Base-by-base conservation (phyloP, 2,329 filamentous ascomycete species). In the Alternaria brassicicola region DNA sequence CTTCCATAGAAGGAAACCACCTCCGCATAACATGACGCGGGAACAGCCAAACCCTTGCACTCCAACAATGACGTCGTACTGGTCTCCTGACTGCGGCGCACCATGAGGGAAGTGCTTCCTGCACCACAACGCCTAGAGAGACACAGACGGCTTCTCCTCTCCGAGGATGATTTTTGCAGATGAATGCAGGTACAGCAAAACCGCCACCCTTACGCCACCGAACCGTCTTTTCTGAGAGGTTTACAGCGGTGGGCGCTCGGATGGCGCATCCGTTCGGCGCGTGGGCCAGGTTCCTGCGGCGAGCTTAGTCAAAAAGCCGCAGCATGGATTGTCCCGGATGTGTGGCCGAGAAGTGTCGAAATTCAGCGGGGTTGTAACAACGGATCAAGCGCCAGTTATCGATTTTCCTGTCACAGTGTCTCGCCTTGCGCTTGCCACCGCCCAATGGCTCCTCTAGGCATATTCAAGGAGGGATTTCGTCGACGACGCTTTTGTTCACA, bases 271-370 rank as follows among this genome's bases (percentile, higher is more conserved):
- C 62, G 55, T 36, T 51, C 53, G 35, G 28, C 52, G 53, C 55
- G 43, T 63, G 55, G 64, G 43, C 61, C 45, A 64, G 39, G 53
- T 61, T 59, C 54, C 55, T 63, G 60, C 62, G 42, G 57, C 36
- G 47, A 35, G 48, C 33, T 54, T 54, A 55, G 46, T 45, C 49
- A 46, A 33, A 35, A 48, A 33, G 19, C 50, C 43, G 19, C n/a
- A 28, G 48, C 38, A 55, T 49, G 53, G 61, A 56, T 42, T 51
- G 48, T 43, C 43, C 31, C 68, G 69, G 71, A 47, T 48, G 28
- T 62, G 57, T 65, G 54, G 50, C 66, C 69, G 59, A 59, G 62
- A 71, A 61, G 45, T 67, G 64, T 59, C 59, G 62, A 52, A 56
- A 21, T 47, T 38, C 56, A 67, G 70, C 66, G 59, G 63, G 61